phyloP scores from a whole-genome alignment of 2,329 filamentous ascomycete genomes.

The Colletotrichum acutatum region DNA sequence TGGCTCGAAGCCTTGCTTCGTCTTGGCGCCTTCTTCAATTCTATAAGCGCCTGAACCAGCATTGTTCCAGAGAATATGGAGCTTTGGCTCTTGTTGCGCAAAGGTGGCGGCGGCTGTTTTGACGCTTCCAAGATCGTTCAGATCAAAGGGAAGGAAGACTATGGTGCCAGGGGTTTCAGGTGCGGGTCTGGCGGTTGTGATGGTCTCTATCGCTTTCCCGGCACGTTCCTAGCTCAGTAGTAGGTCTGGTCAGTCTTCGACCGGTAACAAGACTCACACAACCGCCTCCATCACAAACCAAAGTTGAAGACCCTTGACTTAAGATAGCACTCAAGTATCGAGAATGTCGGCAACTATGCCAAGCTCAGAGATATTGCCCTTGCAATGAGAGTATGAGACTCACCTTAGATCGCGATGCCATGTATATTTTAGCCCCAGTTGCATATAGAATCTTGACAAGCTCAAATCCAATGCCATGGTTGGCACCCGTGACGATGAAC shows the following conservation, averaged over 20 bases:
- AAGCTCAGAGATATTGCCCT: neutral
- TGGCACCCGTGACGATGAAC: constrained; percentile 60
- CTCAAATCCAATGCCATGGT: constrained; percentile 58
- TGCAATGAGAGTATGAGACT: neutral
- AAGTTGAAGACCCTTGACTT: neutral
- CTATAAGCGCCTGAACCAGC: constrained; percentile 42
- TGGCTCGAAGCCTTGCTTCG: constrained; percentile 46
- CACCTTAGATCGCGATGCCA: constrained; percentile 56
- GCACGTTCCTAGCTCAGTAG: constrained; percentile 40
- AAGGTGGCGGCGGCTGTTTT: constrained; percentile 51
- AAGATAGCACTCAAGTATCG: neutral
- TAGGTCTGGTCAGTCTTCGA: neutral
- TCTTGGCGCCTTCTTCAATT: constrained; percentile 37
- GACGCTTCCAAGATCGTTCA: constrained; percentile 54
- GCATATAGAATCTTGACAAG: constrained; percentile 63
- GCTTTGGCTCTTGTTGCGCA: constrained; percentile 46
- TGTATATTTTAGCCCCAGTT: constrained; percentile 63
- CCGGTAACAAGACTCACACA: neutral
- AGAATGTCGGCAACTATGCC: constrained; percentile 34
- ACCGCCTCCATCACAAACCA: no score
- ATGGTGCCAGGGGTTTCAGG: constrained; percentile 37
- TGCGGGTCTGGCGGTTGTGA: constrained; percentile 33
- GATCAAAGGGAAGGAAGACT: constrained; percentile 50
- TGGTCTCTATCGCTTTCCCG: constrained; percentile 45
- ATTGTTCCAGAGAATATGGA: constrained; percentile 57